Conservation (phyloP, 148 eudicot genomes). For the Cornus suecica region DNA sequence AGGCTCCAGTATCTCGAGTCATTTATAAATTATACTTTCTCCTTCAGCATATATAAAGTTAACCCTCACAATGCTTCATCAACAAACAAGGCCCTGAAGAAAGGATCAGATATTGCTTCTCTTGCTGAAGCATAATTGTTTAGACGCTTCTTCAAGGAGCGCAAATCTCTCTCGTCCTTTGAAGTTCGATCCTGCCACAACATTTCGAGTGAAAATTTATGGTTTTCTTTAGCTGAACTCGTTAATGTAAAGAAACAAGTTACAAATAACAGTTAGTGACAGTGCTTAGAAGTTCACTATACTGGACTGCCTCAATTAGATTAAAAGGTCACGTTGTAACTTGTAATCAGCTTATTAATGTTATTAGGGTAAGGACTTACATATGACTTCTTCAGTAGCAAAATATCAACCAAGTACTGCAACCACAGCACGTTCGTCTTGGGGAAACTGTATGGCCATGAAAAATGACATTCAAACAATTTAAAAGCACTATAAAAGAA, state of each 20-base stretch:
- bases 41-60: slow-evolving; percentile 2
- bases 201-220: neutral
- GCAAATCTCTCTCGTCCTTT: slow-evolving; percentile 74
- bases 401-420: slow-evolving; percentile 82
- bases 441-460: slow-evolving; percentile 63
- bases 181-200: slow-evolving; percentile 58
- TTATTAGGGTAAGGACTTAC: slow-evolving; percentile 40
- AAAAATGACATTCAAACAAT: too few species aligned
- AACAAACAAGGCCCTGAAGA: slow-evolving; percentile 54
- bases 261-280: neutral
- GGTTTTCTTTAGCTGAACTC: neutral
- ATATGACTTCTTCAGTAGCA: slow-evolving; percentile 72
- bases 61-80: slow-evolving; percentile 19
- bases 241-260: neutral
- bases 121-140: slow-evolving; percentile 65
- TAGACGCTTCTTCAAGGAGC: slow-evolving; percentile 76
- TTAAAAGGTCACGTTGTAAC: neutral
- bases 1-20: too few species aligned
- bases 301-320: neutral
- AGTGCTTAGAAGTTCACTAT: neutral
- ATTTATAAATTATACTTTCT: neutral
- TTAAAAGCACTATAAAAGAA: too few species aligned
- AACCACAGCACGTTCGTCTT: slow-evolving; percentile 92
- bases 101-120: slow-evolving; percentile 65
- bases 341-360: neutral